phyloP scores from a whole-genome alignment of 148 eudicot genomes.

The Silene conica region DNA sequence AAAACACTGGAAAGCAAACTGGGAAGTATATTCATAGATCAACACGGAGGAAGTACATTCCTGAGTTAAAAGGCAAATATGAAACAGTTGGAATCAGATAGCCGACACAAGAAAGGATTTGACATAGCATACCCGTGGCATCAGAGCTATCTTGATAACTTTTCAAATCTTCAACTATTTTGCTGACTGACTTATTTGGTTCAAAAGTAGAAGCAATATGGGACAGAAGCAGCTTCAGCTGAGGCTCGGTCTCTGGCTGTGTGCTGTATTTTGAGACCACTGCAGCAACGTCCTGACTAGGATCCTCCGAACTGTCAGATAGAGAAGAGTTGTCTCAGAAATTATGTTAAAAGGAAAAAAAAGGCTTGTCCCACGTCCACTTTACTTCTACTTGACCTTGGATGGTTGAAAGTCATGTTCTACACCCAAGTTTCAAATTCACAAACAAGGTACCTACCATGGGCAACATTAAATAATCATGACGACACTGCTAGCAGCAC shows the following conservation, averaged over 20 bases:
- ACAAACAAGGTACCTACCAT: not conserved
- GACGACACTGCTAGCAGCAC: not conserved
- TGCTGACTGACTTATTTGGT: slow-evolving; percentile 53
- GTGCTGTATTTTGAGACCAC: slow-evolving; percentile 53
- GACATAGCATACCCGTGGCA: slow-evolving; percentile 40
- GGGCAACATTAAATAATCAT: not conserved
- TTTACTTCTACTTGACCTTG: not conserved
- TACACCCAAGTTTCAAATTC: not conserved
- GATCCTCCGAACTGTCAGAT: slow-evolving; percentile 61
- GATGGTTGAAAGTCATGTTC: not conserved
- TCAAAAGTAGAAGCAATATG: slow-evolving; percentile 64
- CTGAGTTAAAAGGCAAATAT: not conserved
- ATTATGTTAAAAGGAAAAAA: not conserved
- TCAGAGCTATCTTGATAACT: slow-evolving; percentile 54
- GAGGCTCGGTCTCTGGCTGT: slow-evolving; percentile 62
- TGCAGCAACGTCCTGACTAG: slow-evolving; percentile 47
- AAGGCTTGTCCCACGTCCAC: not conserved
- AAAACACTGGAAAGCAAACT: not conserved
- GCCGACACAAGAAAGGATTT: not conserved
- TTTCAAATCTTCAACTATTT: slow-evolving; percentile 57
- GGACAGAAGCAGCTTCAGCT: slow-evolving; percentile 64
- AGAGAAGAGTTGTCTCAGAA: slow-evolving; percentile 1
- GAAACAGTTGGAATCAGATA: slow-evolving; percentile 2
- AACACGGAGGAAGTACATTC: not conserved
- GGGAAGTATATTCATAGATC: not conserved